These are phyloP conservation scores for Penicillium flavigenum DNA, from an alignment of 495 filamentous ascomycete species.

Conservation along the genomic window DNA sequence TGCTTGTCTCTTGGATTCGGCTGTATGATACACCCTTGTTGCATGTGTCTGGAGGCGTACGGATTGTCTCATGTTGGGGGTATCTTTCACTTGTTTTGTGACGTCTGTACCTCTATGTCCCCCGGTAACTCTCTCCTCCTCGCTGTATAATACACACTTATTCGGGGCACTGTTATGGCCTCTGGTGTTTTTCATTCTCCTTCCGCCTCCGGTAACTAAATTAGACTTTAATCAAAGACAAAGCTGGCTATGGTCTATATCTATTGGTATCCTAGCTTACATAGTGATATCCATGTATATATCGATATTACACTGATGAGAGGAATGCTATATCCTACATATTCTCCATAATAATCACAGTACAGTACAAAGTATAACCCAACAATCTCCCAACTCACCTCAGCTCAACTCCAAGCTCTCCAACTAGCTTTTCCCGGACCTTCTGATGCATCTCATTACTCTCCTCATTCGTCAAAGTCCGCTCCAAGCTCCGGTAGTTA, in stretches of 20 bases:
- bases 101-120: constrained; percentile 22
- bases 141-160: constrained; percentile 36
- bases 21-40: constrained; percentile 46
- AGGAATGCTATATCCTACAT: constrained; percentile 24
- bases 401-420: constrained; percentile 76
- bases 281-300: background rate
- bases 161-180: constrained; percentile 11
- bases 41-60: constrained; percentile 39
- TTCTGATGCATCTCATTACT: constrained; percentile 70
- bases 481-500: constrained; percentile 86
- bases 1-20: constrained; percentile 33
- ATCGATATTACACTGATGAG: background rate
- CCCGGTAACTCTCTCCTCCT: constrained; percentile 34
- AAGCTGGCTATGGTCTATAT: background rate
- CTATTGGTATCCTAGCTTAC: background rate
- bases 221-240: background rate
- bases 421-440: constrained; percentile 60
- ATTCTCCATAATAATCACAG: constrained; percentile 11
- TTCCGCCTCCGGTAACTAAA: background rate
- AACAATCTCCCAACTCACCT: constrained; percentile 45
- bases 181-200: constrained; percentile 9
- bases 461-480: constrained; percentile 80
- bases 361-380: constrained; percentile 20
- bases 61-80: constrained; percentile 35
- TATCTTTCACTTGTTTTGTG: constrained; percentile 24